phyloP scores from a whole-genome alignment of 2,329 filamentous ascomycete genomes.

The Fusarium penzigii region DNA sequence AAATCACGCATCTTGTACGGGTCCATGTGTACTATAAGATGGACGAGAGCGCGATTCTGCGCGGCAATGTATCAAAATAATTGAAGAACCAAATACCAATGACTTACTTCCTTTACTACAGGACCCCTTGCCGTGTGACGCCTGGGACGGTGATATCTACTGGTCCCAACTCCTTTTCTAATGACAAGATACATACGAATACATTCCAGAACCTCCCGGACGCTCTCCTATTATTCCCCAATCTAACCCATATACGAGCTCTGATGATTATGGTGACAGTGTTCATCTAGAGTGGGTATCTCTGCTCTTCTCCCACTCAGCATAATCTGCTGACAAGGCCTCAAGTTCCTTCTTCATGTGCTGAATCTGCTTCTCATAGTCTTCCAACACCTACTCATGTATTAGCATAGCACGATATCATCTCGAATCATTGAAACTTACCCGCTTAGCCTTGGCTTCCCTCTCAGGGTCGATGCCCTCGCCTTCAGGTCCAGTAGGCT shows the following conservation, averaged over 20 bases:
- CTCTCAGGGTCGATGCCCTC: slow-evolving; percentile 68
- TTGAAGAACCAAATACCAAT: neutral
- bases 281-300: slow-evolving; percentile 40
- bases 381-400: slow-evolving; percentile 66
- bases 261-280: slow-evolving; percentile 3
- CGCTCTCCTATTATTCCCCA: neutral
- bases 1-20: neutral
- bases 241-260: neutral
- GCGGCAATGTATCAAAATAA: neutral
- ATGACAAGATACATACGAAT: neutral
- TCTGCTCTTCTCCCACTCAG: slow-evolving; percentile 55
- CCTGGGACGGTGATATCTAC: neutral
- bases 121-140: neutral
- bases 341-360: slow-evolving; percentile 75
- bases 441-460: slow-evolving; percentile 73
- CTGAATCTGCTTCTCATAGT: slow-evolving; percentile 78
- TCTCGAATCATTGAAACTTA: slow-evolving; percentile 37
- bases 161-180: neutral
- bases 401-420: neutral
- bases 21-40: neutral
- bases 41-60: neutral
- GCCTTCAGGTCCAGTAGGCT: slow-evolving; percentile 57
- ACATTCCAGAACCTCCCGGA: neutral
- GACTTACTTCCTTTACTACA: neutral
- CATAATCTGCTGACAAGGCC: slow-evolving; percentile 58